Base-by-base conservation (phyloP, 2,329 filamentous ascomycete species). In the Cordyceps cicadae region DNA sequence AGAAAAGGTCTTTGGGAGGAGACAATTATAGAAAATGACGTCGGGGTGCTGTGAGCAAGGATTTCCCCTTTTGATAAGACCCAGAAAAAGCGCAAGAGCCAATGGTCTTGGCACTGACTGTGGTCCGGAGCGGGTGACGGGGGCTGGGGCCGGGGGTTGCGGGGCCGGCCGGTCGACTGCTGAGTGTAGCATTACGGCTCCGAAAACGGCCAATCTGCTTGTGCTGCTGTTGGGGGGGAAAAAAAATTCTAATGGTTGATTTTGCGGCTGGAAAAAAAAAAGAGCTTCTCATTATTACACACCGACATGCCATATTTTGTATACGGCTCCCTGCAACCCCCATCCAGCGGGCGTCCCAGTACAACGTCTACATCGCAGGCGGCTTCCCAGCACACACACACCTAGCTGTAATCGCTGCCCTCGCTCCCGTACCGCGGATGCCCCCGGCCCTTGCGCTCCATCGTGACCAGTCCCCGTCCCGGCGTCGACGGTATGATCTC, bases 401-500 rank as follows among this genome's bases (percentile, higher is more conserved):
- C 17, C 37, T 43, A 54, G 19, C n/a, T 26, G 19, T 50, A 59
- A 8, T 21, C 3, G 5, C 41, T 55, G 1, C 34, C 52, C 17
- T 45, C 1, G 6, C 52, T 17, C 3, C 32, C 51, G 54, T 54
- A 64, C 15, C 17, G 64, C 1, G 62, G 62, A 21, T 67, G 60
- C 0, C 67, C 67, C 32, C 51, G 64, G 17, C 67, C 65, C 46
- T 65, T 68, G 46, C 61, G 60, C 59, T 65, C 62, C 66, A 69
- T 68, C 0, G 67, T 32, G 6, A 65, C 65, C 29, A 64, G 29
- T 1, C 51, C 55, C 6, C 41, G 21, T 2, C 63, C 67, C 5
- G 19, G 41, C 29, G 50, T 50, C 0, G 56, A 32, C 32, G 64
- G 68, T 0, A 71, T 21, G 26, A 74, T 46, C 3, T 58, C 57